phyloP scores from a whole-genome alignment of 768 basidiomycete genomes.

The Lentinula edodes region DNA sequence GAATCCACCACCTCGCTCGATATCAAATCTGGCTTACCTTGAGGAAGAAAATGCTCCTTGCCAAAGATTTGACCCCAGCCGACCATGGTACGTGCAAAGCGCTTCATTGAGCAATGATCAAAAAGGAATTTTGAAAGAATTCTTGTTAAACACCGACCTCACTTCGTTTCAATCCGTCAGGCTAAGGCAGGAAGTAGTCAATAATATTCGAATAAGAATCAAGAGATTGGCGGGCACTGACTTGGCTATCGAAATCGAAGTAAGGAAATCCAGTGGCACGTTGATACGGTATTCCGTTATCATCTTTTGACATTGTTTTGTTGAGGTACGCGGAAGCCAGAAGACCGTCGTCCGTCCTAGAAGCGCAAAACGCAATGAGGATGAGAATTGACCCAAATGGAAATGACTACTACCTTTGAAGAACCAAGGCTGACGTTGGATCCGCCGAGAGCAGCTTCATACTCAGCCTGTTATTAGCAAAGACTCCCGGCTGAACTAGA shows the following conservation, averaged over 20 bases:
- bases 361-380: neutral
- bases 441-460: conserved; percentile 26
- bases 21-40: conserved; percentile 13
- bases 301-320: conserved; percentile 20
- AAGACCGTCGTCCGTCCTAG: conserved; percentile 14
- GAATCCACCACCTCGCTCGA: no score
- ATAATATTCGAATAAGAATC: neutral
- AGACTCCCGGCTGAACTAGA: conserved; percentile 28
- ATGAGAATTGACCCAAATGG: neutral
- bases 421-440: conserved; percentile 19
- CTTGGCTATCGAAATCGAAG: conserved; percentile 12
- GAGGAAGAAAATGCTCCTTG: conserved; percentile 19
- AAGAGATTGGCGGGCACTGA: neutral
- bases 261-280: conserved; percentile 12
- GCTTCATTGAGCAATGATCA: conserved; percentile 5
- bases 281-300: conserved; percentile 10
- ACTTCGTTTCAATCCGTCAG: conserved; percentile 11
- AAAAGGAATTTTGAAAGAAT: neutral
- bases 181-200: neutral
- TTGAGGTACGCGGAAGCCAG: conserved; percentile 21
- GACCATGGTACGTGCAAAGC: conserved; percentile 25
- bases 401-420: conserved; percentile 16
- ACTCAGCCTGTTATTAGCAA: conserved; percentile 37
- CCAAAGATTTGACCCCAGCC: conserved; percentile 23
- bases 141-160: conserved; percentile 2